Evolutionary conservation across 2,329 filamentous ascomycete species (phyloP).

Genomic region (Hymenoscyphus infarciens): DNA sequence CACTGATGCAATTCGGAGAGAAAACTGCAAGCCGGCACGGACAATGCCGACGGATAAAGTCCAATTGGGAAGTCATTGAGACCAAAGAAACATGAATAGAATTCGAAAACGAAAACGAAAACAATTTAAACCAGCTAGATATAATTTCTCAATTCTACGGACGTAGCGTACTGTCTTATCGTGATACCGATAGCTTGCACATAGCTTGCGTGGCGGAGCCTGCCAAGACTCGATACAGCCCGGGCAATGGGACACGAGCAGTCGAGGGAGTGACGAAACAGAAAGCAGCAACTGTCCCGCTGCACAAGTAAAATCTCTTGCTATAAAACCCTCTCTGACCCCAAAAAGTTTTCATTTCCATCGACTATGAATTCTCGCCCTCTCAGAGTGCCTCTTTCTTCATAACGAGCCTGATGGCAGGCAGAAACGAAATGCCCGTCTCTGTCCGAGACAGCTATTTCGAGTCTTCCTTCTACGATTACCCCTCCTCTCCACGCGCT

Average conservation of each 20-base stretch:
- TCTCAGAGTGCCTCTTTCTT: not conserved
- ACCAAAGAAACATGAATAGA: not conserved
- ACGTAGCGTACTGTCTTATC: not conserved
- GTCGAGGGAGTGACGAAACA: not conserved
- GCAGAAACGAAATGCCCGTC: not conserved
- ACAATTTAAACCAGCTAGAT: not conserved
- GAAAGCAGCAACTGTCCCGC: not conserved
- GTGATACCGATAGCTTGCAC: not conserved
- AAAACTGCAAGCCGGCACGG: not conserved
- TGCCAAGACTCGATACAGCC: not conserved
- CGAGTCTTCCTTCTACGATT: not conserved
- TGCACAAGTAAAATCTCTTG: not conserved
- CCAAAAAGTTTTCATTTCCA: not conserved
- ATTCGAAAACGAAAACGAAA: not conserved
- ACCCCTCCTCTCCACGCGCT: not conserved
- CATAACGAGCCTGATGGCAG: not conserved
- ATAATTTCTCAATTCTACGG: not conserved
- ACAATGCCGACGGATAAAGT: not conserved
- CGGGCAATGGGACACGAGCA: not conserved
- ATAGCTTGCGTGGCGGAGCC: conserved; percentile 1
- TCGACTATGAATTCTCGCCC: not conserved
- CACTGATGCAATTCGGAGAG: not conserved
- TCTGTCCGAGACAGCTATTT: not conserved
- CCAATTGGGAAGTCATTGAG: conserved; percentile 1
- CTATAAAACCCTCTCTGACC: not conserved